Percentiles rank a stretch among this genome's conserved stretches.
Conservation (phyloP, 164 flowering plant species). For the Hamamelis virginiana region DNA sequence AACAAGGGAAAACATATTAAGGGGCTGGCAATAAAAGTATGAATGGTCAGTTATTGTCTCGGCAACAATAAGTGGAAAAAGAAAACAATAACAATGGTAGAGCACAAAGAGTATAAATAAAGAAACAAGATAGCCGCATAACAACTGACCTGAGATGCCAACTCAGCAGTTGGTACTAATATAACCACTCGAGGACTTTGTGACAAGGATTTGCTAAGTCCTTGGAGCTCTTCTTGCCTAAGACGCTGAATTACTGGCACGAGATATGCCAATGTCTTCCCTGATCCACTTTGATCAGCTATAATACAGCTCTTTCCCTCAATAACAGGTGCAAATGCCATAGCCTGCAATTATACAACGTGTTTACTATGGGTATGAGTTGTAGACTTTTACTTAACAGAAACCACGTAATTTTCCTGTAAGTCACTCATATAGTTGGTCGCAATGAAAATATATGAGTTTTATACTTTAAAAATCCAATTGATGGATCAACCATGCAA, state of each 20-base stretch:
- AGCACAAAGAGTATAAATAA: not conserved
- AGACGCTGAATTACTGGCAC: slow-evolving; percentile 79
- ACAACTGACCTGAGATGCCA: slow-evolving; percentile 84
- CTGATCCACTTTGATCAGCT: slow-evolving; percentile 99
- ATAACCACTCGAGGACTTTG: slow-evolving; percentile 70
- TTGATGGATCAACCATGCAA: no score
- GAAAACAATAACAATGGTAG: not conserved
- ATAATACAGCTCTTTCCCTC: slow-evolving; percentile 79
- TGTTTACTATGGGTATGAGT: not conserved
- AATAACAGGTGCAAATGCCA: slow-evolving; percentile 67
- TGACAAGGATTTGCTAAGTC: slow-evolving; percentile 60
- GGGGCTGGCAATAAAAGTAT: not conserved
- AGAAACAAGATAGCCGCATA: not conserved
- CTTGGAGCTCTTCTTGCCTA: slow-evolving; percentile 87
- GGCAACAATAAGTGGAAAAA: not conserved
- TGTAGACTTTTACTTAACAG: no score
- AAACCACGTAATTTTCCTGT: no score
- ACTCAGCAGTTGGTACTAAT: slow-evolving; percentile 92
- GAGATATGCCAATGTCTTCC: slow-evolving; percentile 94
- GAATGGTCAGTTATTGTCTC: not conserved
- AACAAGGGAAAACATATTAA: not conserved
- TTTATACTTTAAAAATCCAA: no score
- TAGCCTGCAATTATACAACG: slow-evolving; percentile 54
- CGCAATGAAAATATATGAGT: no score
- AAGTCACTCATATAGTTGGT: no score